These are phyloP conservation scores for Miamiensis avidus DNA, from an alignment of 169 alveolate species.

Conservation along the genomic window DNA sequence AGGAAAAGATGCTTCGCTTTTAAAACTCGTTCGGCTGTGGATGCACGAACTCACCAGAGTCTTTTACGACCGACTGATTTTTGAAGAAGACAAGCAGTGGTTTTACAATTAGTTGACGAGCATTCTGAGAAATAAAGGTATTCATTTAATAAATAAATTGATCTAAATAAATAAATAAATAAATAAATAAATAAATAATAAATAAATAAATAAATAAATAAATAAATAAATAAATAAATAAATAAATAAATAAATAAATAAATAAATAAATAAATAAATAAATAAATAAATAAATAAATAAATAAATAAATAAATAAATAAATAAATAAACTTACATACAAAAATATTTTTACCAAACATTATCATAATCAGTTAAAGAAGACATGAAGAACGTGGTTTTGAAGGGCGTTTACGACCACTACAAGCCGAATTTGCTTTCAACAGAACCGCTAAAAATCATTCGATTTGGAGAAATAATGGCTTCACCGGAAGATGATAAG, in stretches of 20 bases:
- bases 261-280: too few species aligned
- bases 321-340: too few species aligned
- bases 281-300: too few species aligned
- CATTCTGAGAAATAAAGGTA: slow-evolving; percentile 40
- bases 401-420: slow-evolving; percentile 35
- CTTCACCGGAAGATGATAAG: slow-evolving; percentile 56
- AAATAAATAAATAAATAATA: too few species aligned
- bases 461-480: slow-evolving; percentile 63
- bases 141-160: too few species aligned
- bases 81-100: slow-evolving; percentile 49
- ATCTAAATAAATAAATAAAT: too few species aligned
- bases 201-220: too few species aligned
- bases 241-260: too few species aligned
- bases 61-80: slow-evolving; percentile 61
- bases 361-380: slow-evolving; percentile 67
- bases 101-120: slow-evolving; percentile 35
- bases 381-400: slow-evolving; percentile 46
- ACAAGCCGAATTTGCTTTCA: slow-evolving; percentile 3
- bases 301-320: too few species aligned
- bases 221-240: too few species aligned
- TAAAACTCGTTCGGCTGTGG: slow-evolving; percentile 65
- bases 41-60: slow-evolving; percentile 73
- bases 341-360: too few species aligned
- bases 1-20: too few species aligned
- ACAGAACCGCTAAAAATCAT: slow-evolving; percentile 37